These are phyloP conservation scores for Brassica incana DNA, from an alignment of 345 rosid species.

Conservation along the genomic window DNA sequence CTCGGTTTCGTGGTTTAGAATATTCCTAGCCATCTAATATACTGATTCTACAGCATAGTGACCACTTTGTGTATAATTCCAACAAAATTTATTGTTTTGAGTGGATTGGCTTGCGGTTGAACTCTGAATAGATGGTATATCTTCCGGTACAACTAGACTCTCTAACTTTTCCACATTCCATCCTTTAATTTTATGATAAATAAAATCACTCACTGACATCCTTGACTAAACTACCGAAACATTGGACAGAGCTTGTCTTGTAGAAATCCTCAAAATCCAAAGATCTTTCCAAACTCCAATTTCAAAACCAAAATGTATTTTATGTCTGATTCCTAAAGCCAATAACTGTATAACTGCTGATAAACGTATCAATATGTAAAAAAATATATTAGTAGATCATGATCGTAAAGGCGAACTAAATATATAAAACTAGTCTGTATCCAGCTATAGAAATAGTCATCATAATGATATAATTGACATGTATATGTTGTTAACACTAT, in stretches of 20 bases:
- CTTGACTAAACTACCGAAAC: neutral
- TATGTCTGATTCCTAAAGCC: neutral
- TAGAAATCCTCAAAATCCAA: neutral
- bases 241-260: neutral
- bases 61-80: neutral
- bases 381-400: neutral
- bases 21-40: neutral
- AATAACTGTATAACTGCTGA: neutral
- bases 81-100: no score
- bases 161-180: neutral
- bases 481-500: neutral
- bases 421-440: neutral
- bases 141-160: neutral
- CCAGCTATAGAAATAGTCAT: neutral
- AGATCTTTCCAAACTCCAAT: no score
- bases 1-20: neutral
- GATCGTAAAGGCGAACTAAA: neutral
- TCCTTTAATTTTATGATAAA: neutral
- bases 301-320: neutral
- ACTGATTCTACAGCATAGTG: neutral
- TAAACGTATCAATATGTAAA: neutral
- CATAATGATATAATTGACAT: neutral
- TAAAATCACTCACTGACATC: no score
- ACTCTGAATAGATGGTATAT: no score
- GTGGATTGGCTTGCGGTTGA: no score